Base-by-base conservation (phyloP, 305 asterid species). In the Solanum chacoense region DNA sequence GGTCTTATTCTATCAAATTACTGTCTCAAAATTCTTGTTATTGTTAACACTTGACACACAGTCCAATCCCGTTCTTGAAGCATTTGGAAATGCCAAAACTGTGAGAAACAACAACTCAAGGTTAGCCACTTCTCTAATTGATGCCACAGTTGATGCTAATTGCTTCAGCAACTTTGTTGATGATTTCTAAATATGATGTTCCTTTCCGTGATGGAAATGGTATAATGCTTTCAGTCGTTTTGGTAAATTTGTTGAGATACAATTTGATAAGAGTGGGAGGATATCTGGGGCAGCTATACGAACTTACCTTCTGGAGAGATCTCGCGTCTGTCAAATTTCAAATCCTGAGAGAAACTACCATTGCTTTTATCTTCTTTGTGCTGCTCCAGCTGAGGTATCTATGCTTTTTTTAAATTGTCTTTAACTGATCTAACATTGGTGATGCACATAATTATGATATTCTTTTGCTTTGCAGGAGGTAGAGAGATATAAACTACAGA, bases 211-310 rank as follows among this genome's bases (percentile, higher is more conserved):
- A 31, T 55, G n/a, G 24, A 84, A 84, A 84, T 84, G 75, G 32
- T 84, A n/a, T 22, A 59, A 20, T 55, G 31, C 86, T 72, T 93
- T 89, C 94, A 98, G 99, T 92, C 99, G 99, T 42, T 98, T 98
- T 89, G 99, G 99, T 91, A 98, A 98, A 94, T 98, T 98, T 96
- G 99, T 98, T 85, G 99, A 96, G 93, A 95, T 98, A 92, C 99
- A 98, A 91, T 98, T 98, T 89, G 99, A 98, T 90, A 96, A 94
- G 93, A 94, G 94, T 92, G 99, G 99, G 89, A 96, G 98, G 93
- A 98, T 98, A 93, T 98, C 99, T 55, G 99, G 99, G 88, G 99
- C 99, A 90, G 98, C 99, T 85, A 92, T 98, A 86, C 93, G 99
- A 93, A 98, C 99, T 85, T 98, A 98, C 91, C 92, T 98, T 93